phyloP scores from a whole-genome alignment of 441 rosid genomes.

The Arabidopsis lyrata region DNA sequence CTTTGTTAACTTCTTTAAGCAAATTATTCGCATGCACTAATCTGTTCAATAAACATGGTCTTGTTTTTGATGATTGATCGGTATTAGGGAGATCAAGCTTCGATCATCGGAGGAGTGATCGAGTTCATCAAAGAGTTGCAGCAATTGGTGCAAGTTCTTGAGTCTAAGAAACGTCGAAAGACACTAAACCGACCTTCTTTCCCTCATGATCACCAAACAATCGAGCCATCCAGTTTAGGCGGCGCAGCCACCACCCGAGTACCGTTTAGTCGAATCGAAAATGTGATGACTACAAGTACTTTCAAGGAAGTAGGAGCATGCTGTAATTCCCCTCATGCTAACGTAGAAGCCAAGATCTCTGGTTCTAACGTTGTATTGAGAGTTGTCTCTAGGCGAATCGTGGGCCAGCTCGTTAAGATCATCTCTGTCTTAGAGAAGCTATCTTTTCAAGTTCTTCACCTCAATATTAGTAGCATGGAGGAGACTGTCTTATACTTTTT shows the following conservation, averaged over 20 bases:
- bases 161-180: slow-evolving; percentile 81
- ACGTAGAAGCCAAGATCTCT: slow-evolving; percentile 88
- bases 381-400: slow-evolving; percentile 57
- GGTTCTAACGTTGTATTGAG: slow-evolving; percentile 84
- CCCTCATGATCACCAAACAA: slow-evolving; percentile 41
- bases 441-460: slow-evolving; percentile 77
- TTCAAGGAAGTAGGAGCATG: slow-evolving; percentile 66
- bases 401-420: slow-evolving; percentile 78
- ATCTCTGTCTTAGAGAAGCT: slow-evolving; percentile 74
- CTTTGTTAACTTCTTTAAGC: slow-evolving; percentile 1
- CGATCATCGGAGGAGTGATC: slow-evolving; percentile 85
- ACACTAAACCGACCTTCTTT: slow-evolving; percentile 72
- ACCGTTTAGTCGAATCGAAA: slow-evolving; percentile 44
- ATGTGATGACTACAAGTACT: slow-evolving; percentile 43
- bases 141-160: slow-evolving; percentile 77
- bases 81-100: slow-evolving; percentile 91
- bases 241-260: not conserved
- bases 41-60: slow-evolving; percentile 19
- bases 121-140: slow-evolving; percentile 93
- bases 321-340: slow-evolving; percentile 86
- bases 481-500: slow-evolving; percentile 89
- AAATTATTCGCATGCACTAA: slow-evolving; percentile 22
- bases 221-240: slow-evolving; percentile 39
- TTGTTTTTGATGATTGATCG: slow-evolving; percentile 29
- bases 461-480: slow-evolving; percentile 92